Evolutionary conservation across 192 early-diverging fungal genomes (phyloP), one percentile per base, ranked within the genome.

Genomic region (Chytriomyces sp.): DNA sequence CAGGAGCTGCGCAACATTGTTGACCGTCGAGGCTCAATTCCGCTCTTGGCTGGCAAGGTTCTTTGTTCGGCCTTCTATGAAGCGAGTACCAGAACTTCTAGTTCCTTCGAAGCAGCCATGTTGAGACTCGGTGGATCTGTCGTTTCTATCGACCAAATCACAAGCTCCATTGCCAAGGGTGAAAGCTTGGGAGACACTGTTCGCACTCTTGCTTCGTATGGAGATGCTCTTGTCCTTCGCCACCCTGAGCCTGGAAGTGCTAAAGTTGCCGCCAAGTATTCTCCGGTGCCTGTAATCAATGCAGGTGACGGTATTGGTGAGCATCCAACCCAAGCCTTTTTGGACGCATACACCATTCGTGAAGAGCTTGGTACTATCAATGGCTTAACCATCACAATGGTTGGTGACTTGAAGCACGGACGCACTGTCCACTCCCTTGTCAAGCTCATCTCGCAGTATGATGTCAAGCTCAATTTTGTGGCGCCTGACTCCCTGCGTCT

Each of bases 271-370:
- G 91, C 97, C 34, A 94, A 91, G 77, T 92, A 88, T 81, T 90
- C 93, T 37, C 91, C 89, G 74, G 89, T 96, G 17, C 97, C 97
- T 4, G 85, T 99, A 22, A 92, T 99, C 78, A 98, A 97, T 72
- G 97, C 94, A 39, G 97, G 97, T 58, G 96, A 99, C 76, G 97
- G 97, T 57, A 86, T 89, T 39, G 97, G 97, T 37, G 97, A 99
- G 86, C 97, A 99, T 82, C 97, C 97, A 38, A 94, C 96, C 37
- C 97, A 99, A 69, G 97, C 96, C 52, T 93, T 99, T 84, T 84
- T 99, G 61, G 97, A 99, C 76, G 84, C 91, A 17, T 97, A 93
- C 73, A 96, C 93, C n/a, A 95, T 96, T 72, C 85, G 69, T 76
- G 87, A 88, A 86, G 96, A 97, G 80, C 84, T 98, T 17, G 95